Evolutionary conservation across 768 basidiomycete genomes (phyloP), one percentile per base, ranked within the genome.

Genomic region (Tricholoma sp.): DNA sequence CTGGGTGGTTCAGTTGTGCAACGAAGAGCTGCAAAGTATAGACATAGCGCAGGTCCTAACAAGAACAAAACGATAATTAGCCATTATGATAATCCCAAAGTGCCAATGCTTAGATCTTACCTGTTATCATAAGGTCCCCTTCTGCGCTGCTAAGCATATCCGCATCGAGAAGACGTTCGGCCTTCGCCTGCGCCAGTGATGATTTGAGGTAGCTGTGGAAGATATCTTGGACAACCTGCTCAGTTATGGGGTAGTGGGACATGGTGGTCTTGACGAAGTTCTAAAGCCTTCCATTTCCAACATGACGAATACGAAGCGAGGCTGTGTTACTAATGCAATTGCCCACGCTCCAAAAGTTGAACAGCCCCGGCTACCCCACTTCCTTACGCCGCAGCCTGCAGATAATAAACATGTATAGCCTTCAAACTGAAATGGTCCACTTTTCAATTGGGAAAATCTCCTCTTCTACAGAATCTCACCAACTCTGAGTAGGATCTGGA

Each of bases 161-260:
- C 6, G 81, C 80, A 64, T 89, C 88, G 33, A 94, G 73, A 1
- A 94, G 74, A 3, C 75, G 72, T 68, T 94, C 92, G 0, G 77
- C 80, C 64, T 89, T 91, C 0, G 91, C 92, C 63, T 86, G 84
- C 0, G 88, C 79, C 10, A 94, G 72, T 0, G 89, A 89, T 1
- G 86, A 88, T 63, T 86, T 87, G 63, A 93, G 81, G 63, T 89
- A 94, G 64, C 80, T 81, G 70, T 93, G 91, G 66, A 94, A 94
- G 60, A 83, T 82, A 62, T 91, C 84, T 62, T 89, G 88, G 17
- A 91, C 77, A 52, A 80, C 78, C 53, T 80, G 67, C 64, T 91
- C 89, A 1, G 85, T 76, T 4, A 91, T 77, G 18, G n/a, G 52
- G 7, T 13, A 17, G 42, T 53, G 42, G 29, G 52, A 42, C 52